These are phyloP conservation scores for Arthrobotrys iridis DNA, from an alignment of 2,329 filamentous ascomycete species.

Conservation along the genomic window DNA sequence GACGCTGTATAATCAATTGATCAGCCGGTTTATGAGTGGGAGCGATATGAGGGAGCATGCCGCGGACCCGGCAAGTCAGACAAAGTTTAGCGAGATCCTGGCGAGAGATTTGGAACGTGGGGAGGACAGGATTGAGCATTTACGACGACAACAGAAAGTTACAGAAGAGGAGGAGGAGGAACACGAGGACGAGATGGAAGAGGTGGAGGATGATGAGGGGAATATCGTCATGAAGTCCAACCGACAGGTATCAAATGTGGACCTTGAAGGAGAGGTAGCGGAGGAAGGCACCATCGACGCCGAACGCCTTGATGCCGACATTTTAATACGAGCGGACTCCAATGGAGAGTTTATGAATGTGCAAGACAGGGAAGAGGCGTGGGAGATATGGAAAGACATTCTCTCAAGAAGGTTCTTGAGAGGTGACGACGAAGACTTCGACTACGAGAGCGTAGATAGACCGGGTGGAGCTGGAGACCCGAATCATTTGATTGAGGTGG, in stretches of 20 bases:
- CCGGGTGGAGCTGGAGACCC: conserved; percentile 38
- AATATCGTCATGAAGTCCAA: conserved; percentile 27
- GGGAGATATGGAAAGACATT: conserved; percentile 49
- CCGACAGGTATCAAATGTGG: neutral
- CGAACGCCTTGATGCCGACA: conserved; percentile 40
- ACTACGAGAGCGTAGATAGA: conserved; percentile 37
- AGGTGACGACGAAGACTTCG: conserved; percentile 49
- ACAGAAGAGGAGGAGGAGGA: conserved; percentile 2
- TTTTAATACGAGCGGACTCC: conserved; percentile 33
- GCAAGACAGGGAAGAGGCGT: conserved; percentile 35
- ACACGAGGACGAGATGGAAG: conserved; percentile 16
- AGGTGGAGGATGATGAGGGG: conserved; percentile 30
- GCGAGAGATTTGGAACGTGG: conserved; percentile 43
- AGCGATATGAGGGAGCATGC: conserved; percentile 44
- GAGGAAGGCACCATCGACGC: conserved; percentile 21
- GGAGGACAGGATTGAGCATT: conserved; percentile 27
- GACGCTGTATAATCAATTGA: conserved; percentile 45
- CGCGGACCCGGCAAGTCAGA: conserved; percentile 26
- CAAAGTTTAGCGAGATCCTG: conserved; percentile 48
- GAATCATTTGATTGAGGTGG: conserved; percentile 45
- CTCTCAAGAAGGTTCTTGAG: conserved; percentile 39
- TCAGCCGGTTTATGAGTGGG: conserved; percentile 45
- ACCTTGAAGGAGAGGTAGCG: neutral
- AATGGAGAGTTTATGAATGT: conserved; percentile 44
- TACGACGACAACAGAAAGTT: conserved; percentile 10